Base-by-base conservation (phyloP, 2,329 filamentous ascomycete genomes). In the Penicillium occitanis region DNA sequence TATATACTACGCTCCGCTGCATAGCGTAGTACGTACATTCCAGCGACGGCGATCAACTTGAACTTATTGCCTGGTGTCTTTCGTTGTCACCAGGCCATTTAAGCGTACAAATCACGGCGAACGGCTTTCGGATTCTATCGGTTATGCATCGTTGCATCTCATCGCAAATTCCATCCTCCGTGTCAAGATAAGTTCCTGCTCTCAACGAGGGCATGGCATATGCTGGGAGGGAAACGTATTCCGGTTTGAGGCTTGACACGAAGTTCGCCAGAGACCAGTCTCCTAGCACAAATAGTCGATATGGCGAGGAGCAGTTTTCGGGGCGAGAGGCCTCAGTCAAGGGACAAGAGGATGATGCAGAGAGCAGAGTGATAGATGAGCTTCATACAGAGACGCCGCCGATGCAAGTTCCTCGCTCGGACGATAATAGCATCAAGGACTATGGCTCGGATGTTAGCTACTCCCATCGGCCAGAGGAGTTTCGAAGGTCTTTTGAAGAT, bases 341-440 rank as follows among this genome's bases (percentile, higher is more conserved):
- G 73, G 68, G 61, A 69, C 72, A 72, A 71, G 75, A 73, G 74
- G 74, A 76, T 75, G 75, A 79, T 76, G 72, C 77, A 73, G 76
- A 77, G 70, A 73, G 69, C 71, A 76, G 75, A 74, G 72, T 75
- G 61, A 71, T 78, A 69, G 77, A 69, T 69, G 75, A 76, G 68
- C 71, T 79, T 62, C 77, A 79, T 73, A 79, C 77, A 68, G 75
- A 73, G 55, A 81, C 80, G 46, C 78, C 79, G 67, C 80, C 80
- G 37, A 80, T 82, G 61, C 76, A 77, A 60, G 81, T 82, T n/a
- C 80, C 80, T 55, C 76, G 78, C 64, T 68, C 73, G 60, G 76
- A 77, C 69, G 76, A 79, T 22, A 72, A 72, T 46, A 73, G 71
- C 50, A 68, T 70, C 19, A 28, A 68, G 3, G 68, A 68, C 53